Evolutionary conservation across 371 early-diverging fungal genomes (phyloP), one percentile per base, ranked within the genome.

Genomic region (Rhizomucor pusillus): DNA sequence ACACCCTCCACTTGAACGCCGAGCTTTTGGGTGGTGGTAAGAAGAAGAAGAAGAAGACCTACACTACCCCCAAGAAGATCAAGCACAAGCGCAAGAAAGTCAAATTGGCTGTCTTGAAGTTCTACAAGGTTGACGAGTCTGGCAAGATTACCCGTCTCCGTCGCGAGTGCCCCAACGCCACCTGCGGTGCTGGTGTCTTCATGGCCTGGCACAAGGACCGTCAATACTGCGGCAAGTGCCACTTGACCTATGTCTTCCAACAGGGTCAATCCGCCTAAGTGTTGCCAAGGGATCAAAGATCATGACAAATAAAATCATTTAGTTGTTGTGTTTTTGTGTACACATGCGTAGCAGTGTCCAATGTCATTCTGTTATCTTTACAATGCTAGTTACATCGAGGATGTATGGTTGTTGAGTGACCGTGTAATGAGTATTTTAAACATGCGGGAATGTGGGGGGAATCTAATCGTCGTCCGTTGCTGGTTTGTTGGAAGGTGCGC

Each of bases 41-140:
- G 92, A 95, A 95, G 91, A 84, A 91, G 64, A 97, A 95, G 90
- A 96, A 96, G 93, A 97, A 97, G 93, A 89, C 87, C 66, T 97
- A 98, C 90, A 98, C 97, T 70, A 98, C 98, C 65, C 98, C 98
- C 82, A 97, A 98, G 94, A 97, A 97, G 91, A 93, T 94, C 80
- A 91, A 94, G 85, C 97, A 98, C 92, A 95, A 95, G 93, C 84
- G 90, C 78, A 94, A 91, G 87, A 97, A 97, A 88, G 95, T 95
- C 81, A 97, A 95, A 84, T 79, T 95, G 75, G 90, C 97, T 52
- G 88, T 98, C 71, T 87, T 97, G 80, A 92, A 96, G 87, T 92
- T 87, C 91, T 96, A 97, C 92, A 90, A 95, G 90, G 95, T 97
- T 66, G 96, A 95, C 67, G 92, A 90, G 67, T 84, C 89, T 73